Conservation (phyloP, 1,139 yeast species). For the Hyphopichia buzzinii region DNA sequence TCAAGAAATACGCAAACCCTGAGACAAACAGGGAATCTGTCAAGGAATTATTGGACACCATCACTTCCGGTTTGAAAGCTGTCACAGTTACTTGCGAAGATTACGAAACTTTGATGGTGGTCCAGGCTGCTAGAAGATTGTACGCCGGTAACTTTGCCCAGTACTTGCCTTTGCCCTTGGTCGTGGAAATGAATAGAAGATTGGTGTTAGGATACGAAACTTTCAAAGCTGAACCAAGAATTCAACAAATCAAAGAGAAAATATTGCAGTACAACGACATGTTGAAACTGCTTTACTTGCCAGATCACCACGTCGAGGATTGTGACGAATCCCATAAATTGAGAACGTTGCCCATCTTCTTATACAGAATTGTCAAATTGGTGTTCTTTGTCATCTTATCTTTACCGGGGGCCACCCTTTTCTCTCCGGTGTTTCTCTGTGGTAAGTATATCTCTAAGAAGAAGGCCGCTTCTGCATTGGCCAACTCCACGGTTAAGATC, state of each 20-base stretch:
- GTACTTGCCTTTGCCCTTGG: slow-evolving; percentile 73
- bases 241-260: slow-evolving; percentile 56
- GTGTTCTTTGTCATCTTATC: slow-evolving; percentile 57
- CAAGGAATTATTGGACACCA: slow-evolving; percentile 61
- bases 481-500: slow-evolving; percentile 86
- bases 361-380: slow-evolving; percentile 55
- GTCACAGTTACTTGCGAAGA: slow-evolving; percentile 93
- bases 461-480: slow-evolving; percentile 78
- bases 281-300: slow-evolving; percentile 67
- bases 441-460: slow-evolving; percentile 67
- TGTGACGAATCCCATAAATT: slow-evolving; percentile 50
- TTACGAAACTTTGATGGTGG: slow-evolving; percentile 86
- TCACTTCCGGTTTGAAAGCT: slow-evolving; percentile 75
- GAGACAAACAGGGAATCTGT: slow-evolving; percentile 74
- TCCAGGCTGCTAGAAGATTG: slow-evolving; percentile 89
- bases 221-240: slow-evolving; percentile 68
- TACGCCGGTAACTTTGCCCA: slow-evolving; percentile 74
- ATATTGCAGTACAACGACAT: slow-evolving; percentile 68
- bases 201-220: slow-evolving; percentile 76
- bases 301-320: slow-evolving; percentile 86
- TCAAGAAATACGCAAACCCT: slow-evolving; percentile 60
- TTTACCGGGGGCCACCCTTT: slow-evolving; percentile 80
- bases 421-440: slow-evolving; percentile 83
- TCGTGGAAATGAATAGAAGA: slow-evolving; percentile 87
- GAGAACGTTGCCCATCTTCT: slow-evolving; percentile 43